Percentiles rank a stretch among this genome's conserved stretches.
Conservation (phyloP, 805 yeast species). For the Metschnikowia dekortorum region DNA sequence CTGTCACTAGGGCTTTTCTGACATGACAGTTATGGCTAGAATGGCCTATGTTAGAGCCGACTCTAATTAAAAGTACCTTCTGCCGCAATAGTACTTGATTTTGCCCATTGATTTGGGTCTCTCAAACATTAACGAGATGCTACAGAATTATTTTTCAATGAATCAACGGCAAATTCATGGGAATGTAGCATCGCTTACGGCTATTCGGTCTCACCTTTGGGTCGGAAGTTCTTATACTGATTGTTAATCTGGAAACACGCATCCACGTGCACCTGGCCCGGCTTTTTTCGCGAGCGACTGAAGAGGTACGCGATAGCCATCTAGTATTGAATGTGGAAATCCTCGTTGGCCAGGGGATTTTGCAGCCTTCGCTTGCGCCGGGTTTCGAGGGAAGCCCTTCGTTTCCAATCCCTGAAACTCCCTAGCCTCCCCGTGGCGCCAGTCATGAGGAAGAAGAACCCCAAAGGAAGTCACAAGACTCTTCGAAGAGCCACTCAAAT, state of each 20-base stretch:
- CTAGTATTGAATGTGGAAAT: background rate
- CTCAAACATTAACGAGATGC: too few species aligned
- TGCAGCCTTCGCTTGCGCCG: background rate
- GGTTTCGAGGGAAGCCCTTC: background rate
- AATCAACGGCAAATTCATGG: too few species aligned
- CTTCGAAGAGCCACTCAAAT: conserved; percentile 24
- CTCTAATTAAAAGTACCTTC: too few species aligned
- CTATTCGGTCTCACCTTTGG: too few species aligned
- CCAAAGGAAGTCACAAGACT: conserved; percentile 7
- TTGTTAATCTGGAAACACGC: background rate
- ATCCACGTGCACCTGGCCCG: background rate
- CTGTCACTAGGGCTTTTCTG: too few species aligned
- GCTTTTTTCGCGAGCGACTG: background rate
- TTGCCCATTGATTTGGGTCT: too few species aligned
- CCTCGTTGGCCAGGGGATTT: background rate
- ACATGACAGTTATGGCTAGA: too few species aligned
- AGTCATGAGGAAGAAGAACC: conserved; percentile 6
- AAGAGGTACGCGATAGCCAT: background rate
- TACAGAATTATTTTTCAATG: too few species aligned
- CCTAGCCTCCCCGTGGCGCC: conserved; percentile 1
- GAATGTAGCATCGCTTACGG: too few species aligned
- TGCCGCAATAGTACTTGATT: too few species aligned
- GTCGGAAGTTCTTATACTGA: too few species aligned
- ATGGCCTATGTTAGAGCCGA: too few species aligned
- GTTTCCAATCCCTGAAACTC: background rate